Evolutionary conservation across 306 rosid genomes (phyloP), one percentile per base, ranked within the genome.

Genomic region (Cucurbita maxima): DNA sequence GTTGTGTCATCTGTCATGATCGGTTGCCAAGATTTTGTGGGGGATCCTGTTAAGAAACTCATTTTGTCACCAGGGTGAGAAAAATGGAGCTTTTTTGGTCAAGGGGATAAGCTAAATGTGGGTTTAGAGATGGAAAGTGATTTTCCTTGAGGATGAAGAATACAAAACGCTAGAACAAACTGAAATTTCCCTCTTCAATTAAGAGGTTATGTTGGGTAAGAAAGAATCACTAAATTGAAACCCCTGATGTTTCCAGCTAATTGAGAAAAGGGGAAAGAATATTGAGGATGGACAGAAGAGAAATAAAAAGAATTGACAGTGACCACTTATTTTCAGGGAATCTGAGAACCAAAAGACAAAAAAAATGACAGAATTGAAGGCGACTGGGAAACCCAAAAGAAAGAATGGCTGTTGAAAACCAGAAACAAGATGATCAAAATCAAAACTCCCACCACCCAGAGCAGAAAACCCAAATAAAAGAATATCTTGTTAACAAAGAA

Each of bases 1-100:
- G 99, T 89, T 75, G 99, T 91, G 80, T 94, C 92, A 0, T 82
- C 80, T 34, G 92, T 84, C 88, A 83, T 81, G 25, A 83, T 75
- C 30, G 99, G 99, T 63, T 87, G 83, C 99, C 99, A 94, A 55
- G 91, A 79, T 52, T 79, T 79, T 44, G 79, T 86, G 47, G 90
- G 67, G 58, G 91, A 76, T 43, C 87, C 91, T 85, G 89, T 87
- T 62, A 79, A 77, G 68, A 83, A 79, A 71, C 80, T 82, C 99
- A 94, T 94, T 77, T 37, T 56, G 58, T 83, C 80, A 76, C 43
- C 78, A 44, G 58, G 44, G 36, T 12, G 22, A 18, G 9, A 19
- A 73, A 57, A 73, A 73, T n/a, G 66, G 13, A 54, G 22, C 54
- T 14, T 19, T 34, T 15, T 50, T 51, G 2, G 5, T 34, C 22